Conservation (phyloP, 2,329 filamentous ascomycete genomes). For the Epichloe baconii region DNA sequence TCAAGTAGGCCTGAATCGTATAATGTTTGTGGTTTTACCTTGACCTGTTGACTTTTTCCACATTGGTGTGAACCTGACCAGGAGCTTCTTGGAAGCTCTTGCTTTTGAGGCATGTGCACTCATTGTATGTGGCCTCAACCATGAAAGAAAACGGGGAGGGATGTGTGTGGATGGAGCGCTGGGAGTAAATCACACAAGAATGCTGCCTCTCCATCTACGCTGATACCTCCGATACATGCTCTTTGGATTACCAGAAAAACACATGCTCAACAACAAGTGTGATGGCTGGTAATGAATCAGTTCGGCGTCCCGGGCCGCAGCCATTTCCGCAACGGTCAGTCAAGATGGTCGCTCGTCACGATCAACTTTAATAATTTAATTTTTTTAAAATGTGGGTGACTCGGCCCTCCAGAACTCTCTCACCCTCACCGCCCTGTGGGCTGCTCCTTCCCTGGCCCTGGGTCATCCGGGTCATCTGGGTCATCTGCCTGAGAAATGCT, state of each 20-base stretch:
- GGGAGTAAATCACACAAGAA: too few relatives aligned
- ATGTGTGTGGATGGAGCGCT: too few relatives aligned
- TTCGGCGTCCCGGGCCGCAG: not conserved
- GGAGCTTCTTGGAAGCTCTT: too few relatives aligned
- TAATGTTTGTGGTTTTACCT: too few relatives aligned
- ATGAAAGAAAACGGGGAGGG: too few relatives aligned
- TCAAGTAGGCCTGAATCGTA: not conserved
- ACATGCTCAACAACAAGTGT: not conserved
- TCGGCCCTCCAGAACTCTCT: not conserved
- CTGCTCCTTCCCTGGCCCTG: slow-evolving; percentile 2
- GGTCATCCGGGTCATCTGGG: slow-evolving; percentile 19
- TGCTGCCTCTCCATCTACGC: too few relatives aligned
- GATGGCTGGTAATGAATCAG: not conserved
- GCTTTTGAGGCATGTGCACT: too few relatives aligned
- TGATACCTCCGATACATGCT: too few relatives aligned
- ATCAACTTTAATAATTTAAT: not conserved
- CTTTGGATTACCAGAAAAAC: too few relatives aligned
- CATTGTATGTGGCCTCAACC: too few relatives aligned
- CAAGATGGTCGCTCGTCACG: not conserved
- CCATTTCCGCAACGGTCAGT: not conserved
- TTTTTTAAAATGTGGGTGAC: not conserved
- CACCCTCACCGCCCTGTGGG: not conserved
- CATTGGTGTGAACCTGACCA: too few relatives aligned
- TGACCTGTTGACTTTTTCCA: too few relatives aligned
- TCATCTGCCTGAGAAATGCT: slow-evolving; percentile 24